phyloP scores from a whole-genome alignment of 1,284 basidiomycete species.

The Vanrija pseudolonga region DNA sequence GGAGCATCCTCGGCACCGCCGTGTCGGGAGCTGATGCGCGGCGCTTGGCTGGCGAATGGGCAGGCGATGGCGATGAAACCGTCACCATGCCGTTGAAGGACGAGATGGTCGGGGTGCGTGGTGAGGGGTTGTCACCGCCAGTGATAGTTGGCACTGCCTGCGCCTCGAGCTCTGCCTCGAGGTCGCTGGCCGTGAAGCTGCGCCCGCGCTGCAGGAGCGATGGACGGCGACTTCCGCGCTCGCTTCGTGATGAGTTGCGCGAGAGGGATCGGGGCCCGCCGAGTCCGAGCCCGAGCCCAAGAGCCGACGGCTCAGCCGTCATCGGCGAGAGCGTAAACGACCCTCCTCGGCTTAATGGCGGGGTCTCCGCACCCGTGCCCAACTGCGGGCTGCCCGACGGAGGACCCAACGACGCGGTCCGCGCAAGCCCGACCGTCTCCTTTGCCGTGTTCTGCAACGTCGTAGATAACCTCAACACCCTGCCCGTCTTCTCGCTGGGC shows the following conservation, averaged over 20 bases:
- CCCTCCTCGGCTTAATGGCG: not conserved
- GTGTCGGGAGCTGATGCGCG: not conserved
- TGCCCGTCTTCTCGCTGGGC: constrained; percentile 17
- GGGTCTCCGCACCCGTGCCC: not conserved
- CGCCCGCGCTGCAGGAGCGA: constrained; percentile 42
- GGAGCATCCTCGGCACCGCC: not conserved
- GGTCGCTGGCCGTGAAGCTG: constrained; percentile 47
- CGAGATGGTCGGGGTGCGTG: not conserved
- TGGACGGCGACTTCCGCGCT: constrained; percentile 18
- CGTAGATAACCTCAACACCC: constrained; percentile 35
- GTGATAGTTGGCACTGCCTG: not conserved
- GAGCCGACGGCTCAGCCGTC: constrained; percentile 4
- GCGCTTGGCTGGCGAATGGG: not conserved
- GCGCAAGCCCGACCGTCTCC: constrained; percentile 11
- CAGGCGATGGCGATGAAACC: not conserved
- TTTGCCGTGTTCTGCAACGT: constrained; percentile 34
- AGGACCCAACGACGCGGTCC: constrained; percentile 15
- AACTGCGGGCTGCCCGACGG: not conserved
- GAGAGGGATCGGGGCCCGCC: constrained; percentile 26
- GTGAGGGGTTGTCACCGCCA: not conserved
- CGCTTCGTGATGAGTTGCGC: constrained; percentile 11
- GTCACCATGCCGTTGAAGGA: not conserved
- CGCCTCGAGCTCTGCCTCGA: constrained; percentile 26
- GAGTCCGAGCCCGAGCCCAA: not conserved
- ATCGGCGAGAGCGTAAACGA: not conserved